Base-by-base conservation (phyloP, 2,329 filamentous ascomycete species). In the Fusarium foetens region DNA sequence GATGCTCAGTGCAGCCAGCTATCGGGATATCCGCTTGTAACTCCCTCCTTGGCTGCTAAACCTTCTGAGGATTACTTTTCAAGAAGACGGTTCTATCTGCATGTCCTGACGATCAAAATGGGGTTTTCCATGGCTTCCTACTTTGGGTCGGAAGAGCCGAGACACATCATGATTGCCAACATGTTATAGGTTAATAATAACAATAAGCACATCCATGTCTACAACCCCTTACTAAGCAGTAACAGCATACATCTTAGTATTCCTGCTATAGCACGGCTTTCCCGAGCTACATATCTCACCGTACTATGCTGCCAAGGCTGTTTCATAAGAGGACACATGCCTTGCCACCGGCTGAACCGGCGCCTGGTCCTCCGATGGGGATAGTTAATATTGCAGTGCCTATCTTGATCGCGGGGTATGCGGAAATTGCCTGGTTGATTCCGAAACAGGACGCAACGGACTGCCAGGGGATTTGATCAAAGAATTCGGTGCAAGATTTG, bases 41-140 rank as follows among this genome's bases (percentile, higher is more conserved):
- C 7, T 2, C 5, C 3, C 8, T 9, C 3, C 10, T 10, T 3
- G 10, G 8, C 27, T 23, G 7, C 19, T 2, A 29, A 21, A 6
- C 21, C 6, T 3, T 8, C 21, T 6, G 4, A 4, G 1, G 0
- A 6, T 3, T 2, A 0, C 0, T 16, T n/a, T 0, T 8, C 6
- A 17, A n/a, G 3, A n/a, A n/a, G 14, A 2, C 1, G 4, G 14
- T 16, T 11, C 42, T 14, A 6, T 7, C 12, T 27, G 6, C 12
- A 5, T 3, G 3, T 46, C 1, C 4, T 13, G 6, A 2, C 0
- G 8, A 21, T 29, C 19, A 4, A 2, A n/a, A 31, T 3, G 9
- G 21, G 9, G 6, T 10, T 6, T 16, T 11, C 23, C 0, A 2
- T 6, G 8, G 0, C 17, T 21, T 46, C 19, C 27, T 17, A 23